A percentile compares a stretch with the other conserved stretches of the same genome.
These are phyloP conservation scores for Myxozyma udenii DNA, from an alignment of 805 yeast species.

Conservation along the genomic window DNA sequence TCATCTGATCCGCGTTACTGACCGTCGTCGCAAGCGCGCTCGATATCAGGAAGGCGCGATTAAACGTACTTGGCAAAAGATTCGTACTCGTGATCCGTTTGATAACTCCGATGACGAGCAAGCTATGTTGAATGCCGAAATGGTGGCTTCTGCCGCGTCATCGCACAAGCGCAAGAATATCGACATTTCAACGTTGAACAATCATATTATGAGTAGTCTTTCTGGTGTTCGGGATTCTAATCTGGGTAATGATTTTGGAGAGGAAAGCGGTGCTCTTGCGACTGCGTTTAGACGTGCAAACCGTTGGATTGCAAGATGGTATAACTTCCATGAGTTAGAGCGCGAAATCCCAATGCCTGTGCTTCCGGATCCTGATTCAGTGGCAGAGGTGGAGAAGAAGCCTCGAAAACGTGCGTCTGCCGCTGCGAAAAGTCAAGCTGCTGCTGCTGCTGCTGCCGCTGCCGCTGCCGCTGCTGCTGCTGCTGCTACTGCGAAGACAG, in stretches of 20 bases:
- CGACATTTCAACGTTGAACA: slow-evolving; percentile 18
- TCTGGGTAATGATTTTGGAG: slow-evolving; percentile 34
- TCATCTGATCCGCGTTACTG: slow-evolving; percentile 28
- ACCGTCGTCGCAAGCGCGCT: slow-evolving; percentile 29
- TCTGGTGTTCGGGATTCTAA: slow-evolving; percentile 19
- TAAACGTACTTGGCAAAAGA: slow-evolving; percentile 33
- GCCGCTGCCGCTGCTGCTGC: background rate
- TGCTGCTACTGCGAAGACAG: background rate
- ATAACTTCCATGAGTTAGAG: slow-evolving; percentile 3
- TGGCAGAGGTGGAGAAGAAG: slow-evolving; percentile 1
- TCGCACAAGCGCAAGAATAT: slow-evolving; percentile 26
- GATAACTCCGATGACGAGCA: slow-evolving; percentile 39
- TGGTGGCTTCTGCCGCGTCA: slow-evolving; percentile 30
- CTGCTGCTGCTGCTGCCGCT: background rate
- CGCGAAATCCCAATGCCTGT: background rate
- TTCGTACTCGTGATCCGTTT: slow-evolving; percentile 37
- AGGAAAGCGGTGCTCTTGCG: slow-evolving; percentile 30
- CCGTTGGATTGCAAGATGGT: slow-evolving; percentile 35
- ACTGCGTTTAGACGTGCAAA: slow-evolving; percentile 32
- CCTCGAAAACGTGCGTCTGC: background rate
- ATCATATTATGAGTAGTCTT: slow-evolving; percentile 13
- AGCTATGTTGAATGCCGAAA: slow-evolving; percentile 22
- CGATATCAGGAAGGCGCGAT: slow-evolving; percentile 33
- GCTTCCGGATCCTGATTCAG: background rate
- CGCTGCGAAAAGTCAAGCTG: background rate